Conservation (phyloP, 345 rosid species). For the Raphanus raphanistrum region DNA sequence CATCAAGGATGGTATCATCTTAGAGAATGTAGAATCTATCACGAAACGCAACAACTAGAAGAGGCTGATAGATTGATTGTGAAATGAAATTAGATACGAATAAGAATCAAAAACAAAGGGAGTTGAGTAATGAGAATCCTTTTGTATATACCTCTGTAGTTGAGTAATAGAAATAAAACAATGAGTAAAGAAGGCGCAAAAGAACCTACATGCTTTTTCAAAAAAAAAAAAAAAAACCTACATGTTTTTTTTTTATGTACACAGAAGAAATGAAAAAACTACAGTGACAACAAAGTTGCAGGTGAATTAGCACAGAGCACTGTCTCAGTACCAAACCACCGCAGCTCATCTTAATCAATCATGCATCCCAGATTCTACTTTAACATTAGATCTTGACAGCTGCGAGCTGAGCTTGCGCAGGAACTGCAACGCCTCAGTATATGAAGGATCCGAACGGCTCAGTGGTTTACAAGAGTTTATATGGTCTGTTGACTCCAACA, state of each 20-base stretch:
- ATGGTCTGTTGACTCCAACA: conserved; percentile 89
- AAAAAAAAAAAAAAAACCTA: neutral
- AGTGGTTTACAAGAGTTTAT: conserved; percentile 96
- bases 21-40: no score
- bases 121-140: neutral
- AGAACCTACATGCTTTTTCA: neutral
- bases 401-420: conserved; percentile 60
- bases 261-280: neutral
- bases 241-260: conserved; percentile 4
- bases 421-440: conserved; percentile 67
- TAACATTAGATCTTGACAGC: conserved; percentile 32
- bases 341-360: conserved; percentile 23
- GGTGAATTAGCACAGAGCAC: neutral
- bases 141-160: neutral
- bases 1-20: neutral
- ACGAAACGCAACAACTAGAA: no score
- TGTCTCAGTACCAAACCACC: neutral
- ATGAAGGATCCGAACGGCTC: conserved; percentile 76
- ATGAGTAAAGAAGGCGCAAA: neutral
- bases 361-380: conserved; percentile 19
- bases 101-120: no score
- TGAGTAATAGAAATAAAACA: conserved; percentile 15
- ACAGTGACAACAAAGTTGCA: neutral
- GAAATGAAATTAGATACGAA: no score
- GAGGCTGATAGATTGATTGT: no score